phyloP scores from a whole-genome alignment of 1,139 yeast species.

The Debaryomycetaceae sp. region DNA sequence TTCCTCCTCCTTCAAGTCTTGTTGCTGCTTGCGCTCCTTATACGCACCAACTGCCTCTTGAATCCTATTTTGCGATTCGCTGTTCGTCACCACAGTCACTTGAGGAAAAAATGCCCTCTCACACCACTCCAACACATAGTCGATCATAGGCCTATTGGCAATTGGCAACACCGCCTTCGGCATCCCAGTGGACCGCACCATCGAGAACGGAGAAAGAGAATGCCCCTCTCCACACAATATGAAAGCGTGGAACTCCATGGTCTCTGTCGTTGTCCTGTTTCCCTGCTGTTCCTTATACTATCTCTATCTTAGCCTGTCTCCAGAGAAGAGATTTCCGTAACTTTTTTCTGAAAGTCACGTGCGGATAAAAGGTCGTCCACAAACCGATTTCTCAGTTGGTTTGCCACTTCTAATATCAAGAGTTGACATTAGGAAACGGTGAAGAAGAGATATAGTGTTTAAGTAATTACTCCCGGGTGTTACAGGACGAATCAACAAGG shows the following conservation, averaged over 20 bases:
- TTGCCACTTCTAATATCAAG: conserved; percentile 2
- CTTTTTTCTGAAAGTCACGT: conserved; percentile 2
- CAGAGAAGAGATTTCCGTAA: neutral
- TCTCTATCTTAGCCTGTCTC: neutral
- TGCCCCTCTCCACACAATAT: conserved; percentile 85
- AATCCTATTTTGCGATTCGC: conserved; percentile 24
- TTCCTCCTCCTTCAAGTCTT: conserved; percentile 6
- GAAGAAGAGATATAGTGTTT: neutral
- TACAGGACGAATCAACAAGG: neutral
- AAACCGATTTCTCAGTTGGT: neutral
- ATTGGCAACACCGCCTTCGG: conserved; percentile 87
- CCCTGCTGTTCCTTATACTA: neutral
- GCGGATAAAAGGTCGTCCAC: neutral
- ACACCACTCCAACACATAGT: conserved; percentile 91
- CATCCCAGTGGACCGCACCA: conserved; percentile 53
- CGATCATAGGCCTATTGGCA: conserved; percentile 87
- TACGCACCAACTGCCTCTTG: conserved; percentile 48
- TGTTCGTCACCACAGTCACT: conserved; percentile 37
- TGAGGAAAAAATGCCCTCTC: conserved; percentile 74
- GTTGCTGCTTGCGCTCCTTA: conserved; percentile 8
- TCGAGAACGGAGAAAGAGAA: conserved; percentile 67
- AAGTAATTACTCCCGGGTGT: too few relatives aligned
- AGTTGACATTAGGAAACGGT: neutral
- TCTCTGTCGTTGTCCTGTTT: neutral
- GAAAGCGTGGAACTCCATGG: conserved; percentile 89